Percentiles rank a stretch among this genome's conserved stretches.
Evolutionary conservation across 768 basidiomycete genomes (phyloP).

Genomic region (Leccinum ochraceum): DNA sequence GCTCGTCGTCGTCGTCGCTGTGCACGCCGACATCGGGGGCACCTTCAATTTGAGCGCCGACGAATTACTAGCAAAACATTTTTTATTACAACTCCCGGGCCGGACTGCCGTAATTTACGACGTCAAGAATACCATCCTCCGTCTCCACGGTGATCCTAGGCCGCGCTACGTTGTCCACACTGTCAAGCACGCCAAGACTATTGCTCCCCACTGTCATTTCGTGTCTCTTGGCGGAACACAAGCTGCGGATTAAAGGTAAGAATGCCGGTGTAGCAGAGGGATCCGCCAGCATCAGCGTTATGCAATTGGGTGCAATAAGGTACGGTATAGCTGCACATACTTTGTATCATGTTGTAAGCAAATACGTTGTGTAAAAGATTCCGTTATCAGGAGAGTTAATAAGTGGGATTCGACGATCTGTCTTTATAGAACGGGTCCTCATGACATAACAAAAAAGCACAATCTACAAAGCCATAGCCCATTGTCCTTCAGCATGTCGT

Average conservation of each 20-base stretch:
- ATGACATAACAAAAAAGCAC: background rate
- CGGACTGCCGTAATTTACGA: too few relatives aligned
- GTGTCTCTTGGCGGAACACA: conserved; percentile 6
- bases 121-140: too few relatives aligned
- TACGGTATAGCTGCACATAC: background rate
- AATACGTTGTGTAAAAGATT: background rate
- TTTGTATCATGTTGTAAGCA: background rate
- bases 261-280: background rate
- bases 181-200: background rate
- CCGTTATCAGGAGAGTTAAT: background rate
- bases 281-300: background rate
- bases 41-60: conserved; percentile 9
- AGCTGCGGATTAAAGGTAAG: conserved; percentile 3
- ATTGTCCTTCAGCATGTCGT: background rate
- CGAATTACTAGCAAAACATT: too few relatives aligned
- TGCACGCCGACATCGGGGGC: conserved; percentile 1
- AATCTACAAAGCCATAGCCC: background rate
- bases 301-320: background rate
- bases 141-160: too few relatives aligned
- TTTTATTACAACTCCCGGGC: too few relatives aligned
- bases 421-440: background rate
- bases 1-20: conserved; percentile 1
- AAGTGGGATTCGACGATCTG: background rate
- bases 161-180: too few relatives aligned
- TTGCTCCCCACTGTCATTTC: background rate